Conservation (phyloP, 176 grass and related monocot genomes). For the Carex pumila region DNA sequence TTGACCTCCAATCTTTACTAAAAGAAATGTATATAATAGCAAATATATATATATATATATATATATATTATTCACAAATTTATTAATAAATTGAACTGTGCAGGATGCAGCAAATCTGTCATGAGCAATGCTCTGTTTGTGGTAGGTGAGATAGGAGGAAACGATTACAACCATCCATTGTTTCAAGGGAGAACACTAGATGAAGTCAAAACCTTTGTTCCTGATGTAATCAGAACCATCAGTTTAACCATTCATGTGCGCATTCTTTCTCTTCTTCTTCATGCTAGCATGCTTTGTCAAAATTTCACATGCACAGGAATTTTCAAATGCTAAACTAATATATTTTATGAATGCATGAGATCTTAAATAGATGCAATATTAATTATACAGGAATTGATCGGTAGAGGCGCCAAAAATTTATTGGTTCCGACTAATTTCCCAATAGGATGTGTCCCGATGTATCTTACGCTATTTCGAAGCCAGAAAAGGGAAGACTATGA, state of each 20-base stretch:
- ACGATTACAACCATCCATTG: conserved; percentile 85
- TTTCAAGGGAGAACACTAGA: conserved; percentile 26
- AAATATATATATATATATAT: too few relatives aligned
- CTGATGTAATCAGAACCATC: conserved; percentile 53
- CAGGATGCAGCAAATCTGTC: conserved; percentile 7
- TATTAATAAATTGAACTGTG: not conserved
- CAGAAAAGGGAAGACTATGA: conserved; percentile 64
- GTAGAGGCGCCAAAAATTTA: conserved; percentile 65
- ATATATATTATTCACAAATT: not conserved
- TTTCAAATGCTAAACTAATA: not conserved
- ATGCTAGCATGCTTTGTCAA: too few relatives aligned
- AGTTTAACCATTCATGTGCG: conserved; percentile 59
- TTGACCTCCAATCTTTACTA: too few relatives aligned
- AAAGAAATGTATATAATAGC: too few relatives aligned
- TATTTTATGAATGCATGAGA: not conserved
- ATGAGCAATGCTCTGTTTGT: conserved; percentile 58
- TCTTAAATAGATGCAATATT: not conserved
- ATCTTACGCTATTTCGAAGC: conserved; percentile 58
- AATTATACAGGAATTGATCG: conserved; percentile 59
- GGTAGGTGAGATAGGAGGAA: conserved; percentile 91
- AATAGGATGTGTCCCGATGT: conserved; percentile 61
- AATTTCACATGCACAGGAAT: too few relatives aligned
- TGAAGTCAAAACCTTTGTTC: conserved; percentile 58
- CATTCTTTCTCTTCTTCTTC: not conserved
- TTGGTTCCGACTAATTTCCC: conserved; percentile 83